These are phyloP conservation scores for Haplosporangium gracile DNA, from an alignment of 192 early-diverging fungal species.

Conservation along the genomic window DNA sequence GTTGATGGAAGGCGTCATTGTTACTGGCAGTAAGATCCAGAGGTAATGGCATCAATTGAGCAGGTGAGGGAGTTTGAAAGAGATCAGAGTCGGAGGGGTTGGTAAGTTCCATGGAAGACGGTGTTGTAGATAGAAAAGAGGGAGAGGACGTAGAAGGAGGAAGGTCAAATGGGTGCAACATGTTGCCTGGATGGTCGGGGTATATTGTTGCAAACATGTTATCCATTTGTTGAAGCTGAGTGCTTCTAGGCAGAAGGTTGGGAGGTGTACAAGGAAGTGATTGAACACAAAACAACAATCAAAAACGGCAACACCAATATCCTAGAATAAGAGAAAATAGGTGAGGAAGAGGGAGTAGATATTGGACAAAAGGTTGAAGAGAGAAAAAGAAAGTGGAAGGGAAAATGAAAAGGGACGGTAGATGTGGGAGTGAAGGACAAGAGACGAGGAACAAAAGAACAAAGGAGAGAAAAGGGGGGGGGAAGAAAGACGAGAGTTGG, in stretches of 20 bases:
- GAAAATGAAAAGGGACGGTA: neutral
- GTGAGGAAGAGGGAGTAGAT: no score
- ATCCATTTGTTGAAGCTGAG: neutral
- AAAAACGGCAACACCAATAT: no score
- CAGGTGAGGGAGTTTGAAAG: slow-evolving; percentile 25
- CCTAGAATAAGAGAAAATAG: neutral
- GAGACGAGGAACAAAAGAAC: neutral
- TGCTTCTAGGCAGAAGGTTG: neutral
- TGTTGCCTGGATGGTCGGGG: slow-evolving; percentile 14
- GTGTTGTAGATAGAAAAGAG: neutral
- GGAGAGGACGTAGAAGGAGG: slow-evolving; percentile 15
- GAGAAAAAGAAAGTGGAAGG: neutral
- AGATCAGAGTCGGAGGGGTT: neutral
- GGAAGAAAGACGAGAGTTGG: neutral
- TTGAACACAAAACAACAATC: neutral
- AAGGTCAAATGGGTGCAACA: slow-evolving; percentile 5
- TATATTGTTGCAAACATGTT: slow-evolving; percentile 29
- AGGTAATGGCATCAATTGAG: slow-evolving; percentile 16
- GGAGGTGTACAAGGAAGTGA: neutral
- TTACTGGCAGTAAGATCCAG: slow-evolving; percentile 19
- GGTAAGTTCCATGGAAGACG: slow-evolving; percentile 6
- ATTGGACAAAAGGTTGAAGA: neutral
- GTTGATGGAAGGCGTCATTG: slow-evolving; percentile 25
- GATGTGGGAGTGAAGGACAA: neutral
- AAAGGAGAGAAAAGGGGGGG: neutral